phyloP scores from a whole-genome alignment of 2,329 filamentous ascomycete species.

The Epichloe bromicola region DNA sequence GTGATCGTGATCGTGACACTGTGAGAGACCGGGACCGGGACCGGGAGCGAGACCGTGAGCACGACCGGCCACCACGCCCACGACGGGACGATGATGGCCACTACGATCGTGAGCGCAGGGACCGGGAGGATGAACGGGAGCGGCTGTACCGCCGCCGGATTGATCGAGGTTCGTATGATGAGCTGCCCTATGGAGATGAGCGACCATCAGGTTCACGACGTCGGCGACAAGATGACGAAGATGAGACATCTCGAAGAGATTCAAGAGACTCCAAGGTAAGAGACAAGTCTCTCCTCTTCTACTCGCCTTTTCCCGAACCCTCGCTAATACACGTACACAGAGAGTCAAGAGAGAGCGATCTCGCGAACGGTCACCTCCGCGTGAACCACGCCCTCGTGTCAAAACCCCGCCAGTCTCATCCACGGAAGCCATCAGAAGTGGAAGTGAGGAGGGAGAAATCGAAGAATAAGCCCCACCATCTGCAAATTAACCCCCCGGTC shows the following conservation, averaged over 20 bases:
- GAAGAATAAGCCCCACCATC: constrained; percentile 42
- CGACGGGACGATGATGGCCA: constrained; percentile 51
- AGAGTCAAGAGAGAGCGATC: constrained; percentile 43
- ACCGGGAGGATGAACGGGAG: constrained; percentile 83
- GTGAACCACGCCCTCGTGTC: constrained; percentile 42
- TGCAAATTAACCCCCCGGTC: background rate
- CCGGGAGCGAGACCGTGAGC: constrained; percentile 25
- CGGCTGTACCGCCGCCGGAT: constrained; percentile 69
- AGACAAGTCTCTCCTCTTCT: background rate
- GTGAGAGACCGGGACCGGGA: constrained; percentile 24
- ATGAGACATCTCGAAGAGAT: constrained; percentile 50
- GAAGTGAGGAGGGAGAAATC: constrained; percentile 96
- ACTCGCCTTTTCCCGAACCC: background rate
- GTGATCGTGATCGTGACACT: constrained; percentile 15
- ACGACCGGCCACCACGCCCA: constrained; percentile 37
- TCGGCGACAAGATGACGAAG: constrained; percentile 66
- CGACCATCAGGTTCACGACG: constrained; percentile 54
- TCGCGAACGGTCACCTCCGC: constrained; percentile 48
- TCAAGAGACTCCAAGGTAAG: constrained; percentile 56
- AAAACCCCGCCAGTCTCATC: constrained; percentile 35
- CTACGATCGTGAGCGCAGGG: constrained; percentile 77
- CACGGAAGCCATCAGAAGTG: constrained; percentile 45
- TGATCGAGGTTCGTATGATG: constrained; percentile 67
- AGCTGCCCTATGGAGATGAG: constrained; percentile 76
- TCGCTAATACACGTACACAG: constrained; percentile 26